Base-by-base conservation (phyloP, 2,329 filamentous ascomycete species). In the Fusarium xylarioides region DNA sequence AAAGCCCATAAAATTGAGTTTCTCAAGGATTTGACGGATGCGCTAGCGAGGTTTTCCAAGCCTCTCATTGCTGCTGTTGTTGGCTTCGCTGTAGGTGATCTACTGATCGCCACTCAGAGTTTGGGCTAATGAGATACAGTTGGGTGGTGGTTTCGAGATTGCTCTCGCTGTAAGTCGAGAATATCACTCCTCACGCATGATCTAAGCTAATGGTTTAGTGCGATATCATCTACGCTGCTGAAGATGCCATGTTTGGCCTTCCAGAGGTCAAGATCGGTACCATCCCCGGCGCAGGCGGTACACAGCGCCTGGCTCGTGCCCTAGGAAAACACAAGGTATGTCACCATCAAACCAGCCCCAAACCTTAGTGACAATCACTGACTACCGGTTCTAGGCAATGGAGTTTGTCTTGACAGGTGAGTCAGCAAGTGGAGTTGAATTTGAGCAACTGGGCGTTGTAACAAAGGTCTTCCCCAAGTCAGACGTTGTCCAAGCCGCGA, bases 221-320 rank as follows among this genome's bases (percentile, higher is more conserved):
- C 64, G 80, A 81, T 32, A 77, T 81, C 32, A 80, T 81, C 49
- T 80, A 80, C 57, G 77, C 80, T 19, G 78, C 79, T 23, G 70
- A 78, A 46, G 69, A 70, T 60, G 75, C 79, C 65, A 73, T 71
- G n/a, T 81, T 82, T 50, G 80, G 80, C 8, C 76, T 81, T 15
- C 80, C 80, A n/a, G 80, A 81, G 63, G 77, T 81, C 53, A 81
- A 77, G 63, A 80, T 81, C 34, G 80, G 80, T 32, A 77, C 79
- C 2, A 80, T 81, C 34, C 80, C 80, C 18, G 80, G 80, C 28
- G 80, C 79, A 19, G 80, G 80, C 16, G 80, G 80, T 40, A 81
- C 80, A 7, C 80, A 81, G 38, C 75, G 80, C 11, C 63, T 81
- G 32, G 79, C 80, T 23, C 75, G 74, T 38, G 76, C 78, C 21